phyloP scores from a whole-genome alignment of 78 protist species.

The Blattamonas nauphoetae region DNA sequence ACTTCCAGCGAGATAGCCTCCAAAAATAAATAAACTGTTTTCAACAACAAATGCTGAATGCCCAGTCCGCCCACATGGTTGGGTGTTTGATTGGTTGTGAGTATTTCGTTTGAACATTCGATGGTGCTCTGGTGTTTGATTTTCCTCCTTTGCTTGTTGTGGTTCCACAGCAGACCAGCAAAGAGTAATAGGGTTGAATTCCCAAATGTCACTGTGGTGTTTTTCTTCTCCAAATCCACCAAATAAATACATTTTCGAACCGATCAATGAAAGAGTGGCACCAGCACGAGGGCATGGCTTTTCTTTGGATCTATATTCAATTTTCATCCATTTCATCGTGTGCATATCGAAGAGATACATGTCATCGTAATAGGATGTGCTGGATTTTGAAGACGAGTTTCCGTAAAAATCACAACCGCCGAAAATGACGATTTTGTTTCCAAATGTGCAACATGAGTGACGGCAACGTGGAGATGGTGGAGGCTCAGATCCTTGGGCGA shows the following conservation, averaged over 20 bases:
- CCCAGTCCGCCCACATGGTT: background rate
- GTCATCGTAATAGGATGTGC: background rate
- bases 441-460: background rate
- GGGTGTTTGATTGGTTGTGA: background rate
- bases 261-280: background rate
- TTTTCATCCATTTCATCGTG: background rate
- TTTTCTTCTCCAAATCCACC: background rate
- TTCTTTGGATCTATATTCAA: background rate
- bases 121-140: background rate
- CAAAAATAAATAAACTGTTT: background rate
- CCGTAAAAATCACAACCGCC: background rate
- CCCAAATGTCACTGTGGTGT: background rate
- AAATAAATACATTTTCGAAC: background rate
- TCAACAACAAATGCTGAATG: background rate
- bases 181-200: background rate
- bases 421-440: background rate
- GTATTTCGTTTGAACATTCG: background rate
- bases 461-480: background rate
- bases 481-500: background rate
- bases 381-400: background rate
- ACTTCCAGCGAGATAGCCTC: background rate
- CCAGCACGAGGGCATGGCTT: background rate
- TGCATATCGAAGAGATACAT: background rate
- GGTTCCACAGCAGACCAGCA: background rate
- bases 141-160: background rate